phyloP scores from a whole-genome alignment of 176 grass and related monocot species.

The Juncus effusus region DNA sequence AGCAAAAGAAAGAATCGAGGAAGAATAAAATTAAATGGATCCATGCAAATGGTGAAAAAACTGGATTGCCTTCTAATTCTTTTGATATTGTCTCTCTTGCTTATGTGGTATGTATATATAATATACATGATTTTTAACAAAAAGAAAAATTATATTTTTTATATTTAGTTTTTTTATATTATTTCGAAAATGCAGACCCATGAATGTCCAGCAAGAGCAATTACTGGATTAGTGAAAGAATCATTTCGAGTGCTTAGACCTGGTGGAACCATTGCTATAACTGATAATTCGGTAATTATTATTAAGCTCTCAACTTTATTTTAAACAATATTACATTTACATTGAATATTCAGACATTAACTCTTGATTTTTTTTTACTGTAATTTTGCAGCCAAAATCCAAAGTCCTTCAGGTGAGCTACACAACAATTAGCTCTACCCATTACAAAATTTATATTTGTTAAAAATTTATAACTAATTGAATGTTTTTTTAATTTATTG shows the following conservation, averaged over 20 bases:
- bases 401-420: conserved; percentile 74
- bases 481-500: not conserved
- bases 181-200: conserved; percentile 50
- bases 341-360: not conserved
- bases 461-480: no score
- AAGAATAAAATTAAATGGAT: conserved; percentile 63
- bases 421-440: not conserved
- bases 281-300: conserved; percentile 69
- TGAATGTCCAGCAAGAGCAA: conserved; percentile 72
- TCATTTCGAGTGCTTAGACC: conserved; percentile 59
- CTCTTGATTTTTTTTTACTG: conserved; percentile 20
- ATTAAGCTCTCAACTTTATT: not conserved
- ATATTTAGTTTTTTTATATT: not conserved
- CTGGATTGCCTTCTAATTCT: conserved; percentile 58
- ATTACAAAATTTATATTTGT: not conserved
- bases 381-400: conserved; percentile 55
- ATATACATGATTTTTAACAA: no score
- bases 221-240: conserved; percentile 57
- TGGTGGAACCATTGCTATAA: conserved; percentile 66
- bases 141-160: not conserved
- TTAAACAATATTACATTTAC: not conserved
- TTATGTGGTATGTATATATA: conserved; percentile 58
- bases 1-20: conserved; percentile 46
- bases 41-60: conserved; percentile 75
- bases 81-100: conserved; percentile 75